phyloP scores from a whole-genome alignment of 495 filamentous ascomycete genomes.

The Parathielavia appendiculata region DNA sequence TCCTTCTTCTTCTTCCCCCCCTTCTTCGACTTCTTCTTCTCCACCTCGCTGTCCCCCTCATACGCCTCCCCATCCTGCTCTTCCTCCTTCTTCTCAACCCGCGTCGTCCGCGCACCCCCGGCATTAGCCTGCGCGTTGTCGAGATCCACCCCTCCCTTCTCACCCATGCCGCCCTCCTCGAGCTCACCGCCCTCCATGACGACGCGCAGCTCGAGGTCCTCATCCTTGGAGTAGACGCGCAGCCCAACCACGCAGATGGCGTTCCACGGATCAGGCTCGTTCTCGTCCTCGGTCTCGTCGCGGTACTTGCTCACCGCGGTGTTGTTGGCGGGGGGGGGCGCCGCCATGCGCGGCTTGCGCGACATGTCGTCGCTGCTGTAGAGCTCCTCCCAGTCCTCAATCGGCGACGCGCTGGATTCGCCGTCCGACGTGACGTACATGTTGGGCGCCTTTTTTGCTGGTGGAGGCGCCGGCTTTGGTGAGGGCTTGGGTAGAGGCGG shows the following conservation, averaged over 20 bases:
- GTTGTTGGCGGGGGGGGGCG: constrained; percentile 28
- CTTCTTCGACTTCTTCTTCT: constrained; percentile 26
- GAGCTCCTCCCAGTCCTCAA: constrained; percentile 48
- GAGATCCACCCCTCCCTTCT: constrained; percentile 45
- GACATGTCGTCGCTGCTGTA: constrained; percentile 50
- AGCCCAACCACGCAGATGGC: constrained; percentile 47
- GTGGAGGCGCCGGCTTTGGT: constrained; percentile 12
- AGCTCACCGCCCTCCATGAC: constrained; percentile 48
- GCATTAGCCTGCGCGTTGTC: constrained; percentile 50
- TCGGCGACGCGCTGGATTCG: constrained; percentile 46
- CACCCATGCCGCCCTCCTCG: constrained; percentile 46
- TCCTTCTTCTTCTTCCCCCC: constrained; percentile 16
- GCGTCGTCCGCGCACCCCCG: constrained; percentile 34
- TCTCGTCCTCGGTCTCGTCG: constrained; percentile 42
- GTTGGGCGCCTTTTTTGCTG: constrained; percentile 25
- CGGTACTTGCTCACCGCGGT: constrained; percentile 35
- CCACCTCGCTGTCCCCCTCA: constrained; percentile 33
- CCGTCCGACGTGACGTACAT: constrained; percentile 38
- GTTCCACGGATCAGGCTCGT: constrained; percentile 47
- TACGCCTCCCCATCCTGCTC: constrained; percentile 32
- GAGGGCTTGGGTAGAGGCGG: background rate
- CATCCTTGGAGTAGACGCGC: constrained; percentile 47
- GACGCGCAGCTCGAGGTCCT: constrained; percentile 42
- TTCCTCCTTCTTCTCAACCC: constrained; percentile 14
- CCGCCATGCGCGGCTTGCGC: constrained; percentile 41